phyloP scores from a whole-genome alignment of 305 asterid genomes.

The Fraxinus floribunda region DNA sequence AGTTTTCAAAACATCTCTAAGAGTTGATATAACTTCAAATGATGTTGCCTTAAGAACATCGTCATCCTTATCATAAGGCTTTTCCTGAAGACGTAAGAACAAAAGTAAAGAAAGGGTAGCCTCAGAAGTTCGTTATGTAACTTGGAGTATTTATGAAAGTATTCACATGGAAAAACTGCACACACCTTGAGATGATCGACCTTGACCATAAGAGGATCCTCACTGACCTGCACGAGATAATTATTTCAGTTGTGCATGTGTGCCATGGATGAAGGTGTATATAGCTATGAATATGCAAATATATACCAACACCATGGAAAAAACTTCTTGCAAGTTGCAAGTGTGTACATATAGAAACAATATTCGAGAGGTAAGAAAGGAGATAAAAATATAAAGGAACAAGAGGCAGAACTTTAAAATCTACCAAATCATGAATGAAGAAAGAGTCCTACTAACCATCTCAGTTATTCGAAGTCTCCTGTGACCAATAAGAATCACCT shows the following conservation, averaged over 20 bases:
- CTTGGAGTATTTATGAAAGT: background rate
- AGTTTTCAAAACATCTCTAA: slow-evolving; percentile 85
- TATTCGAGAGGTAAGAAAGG: background rate
- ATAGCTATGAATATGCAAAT: background rate
- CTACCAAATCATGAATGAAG: background rate
- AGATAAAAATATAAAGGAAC: slow-evolving; percentile 1
- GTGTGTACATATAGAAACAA: background rate
- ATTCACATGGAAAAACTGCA: slow-evolving; percentile 2
- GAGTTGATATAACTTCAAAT: slow-evolving; percentile 91
- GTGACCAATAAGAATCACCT: slow-evolving; percentile 91
- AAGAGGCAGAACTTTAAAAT: slow-evolving; percentile 3
- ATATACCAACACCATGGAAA: background rate
- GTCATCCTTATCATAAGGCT: slow-evolving; percentile 79
- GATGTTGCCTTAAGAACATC: slow-evolving; percentile 95
- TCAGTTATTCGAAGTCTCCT: slow-evolving; percentile 88
- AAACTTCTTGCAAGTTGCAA: background rate
- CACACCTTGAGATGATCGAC: slow-evolving; percentile 96
- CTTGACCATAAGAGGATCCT: slow-evolving; percentile 91
- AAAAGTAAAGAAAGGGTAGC: slow-evolving; percentile 11
- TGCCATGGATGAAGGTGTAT: background rate
- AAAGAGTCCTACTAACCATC: slow-evolving; percentile 56
- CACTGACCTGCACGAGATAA: slow-evolving; percentile 72
- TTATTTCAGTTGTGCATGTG: slow-evolving; percentile 24
- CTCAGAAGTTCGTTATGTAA: background rate
- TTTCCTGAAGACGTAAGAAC: slow-evolving; percentile 54